phyloP scores from a whole-genome alignment of 2,329 filamentous ascomycete species.

The Beauveria scarabaeidicola region DNA sequence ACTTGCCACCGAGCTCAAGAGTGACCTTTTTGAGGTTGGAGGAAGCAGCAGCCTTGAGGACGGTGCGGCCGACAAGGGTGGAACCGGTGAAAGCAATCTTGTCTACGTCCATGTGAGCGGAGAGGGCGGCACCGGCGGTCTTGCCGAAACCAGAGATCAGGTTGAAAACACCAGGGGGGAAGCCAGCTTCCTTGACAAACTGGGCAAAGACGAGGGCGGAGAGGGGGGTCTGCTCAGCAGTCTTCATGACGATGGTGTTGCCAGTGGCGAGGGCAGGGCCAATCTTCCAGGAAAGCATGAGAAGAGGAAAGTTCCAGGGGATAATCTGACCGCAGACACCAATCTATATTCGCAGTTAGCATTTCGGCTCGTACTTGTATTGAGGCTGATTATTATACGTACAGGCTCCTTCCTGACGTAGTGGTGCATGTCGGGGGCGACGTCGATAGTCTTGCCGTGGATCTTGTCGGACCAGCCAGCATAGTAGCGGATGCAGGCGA shows the following conservation, averaged over 20 bases:
- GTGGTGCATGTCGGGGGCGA: slow-evolving; percentile 68
- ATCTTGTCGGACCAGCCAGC: slow-evolving; percentile 91
- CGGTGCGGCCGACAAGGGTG: slow-evolving; percentile 57
- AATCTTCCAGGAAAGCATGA: slow-evolving; percentile 73
- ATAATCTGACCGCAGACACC: slow-evolving; percentile 75
- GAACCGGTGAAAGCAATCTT: slow-evolving; percentile 73
- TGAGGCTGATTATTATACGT: slow-evolving; percentile 19
- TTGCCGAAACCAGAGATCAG: slow-evolving; percentile 67
- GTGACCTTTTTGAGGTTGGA: slow-evolving; percentile 74
- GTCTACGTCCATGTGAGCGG: slow-evolving; percentile 66
- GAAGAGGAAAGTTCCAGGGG: slow-evolving; percentile 73
- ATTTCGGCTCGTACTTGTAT: slow-evolving; percentile 41
- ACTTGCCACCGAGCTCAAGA: slow-evolving; percentile 67
- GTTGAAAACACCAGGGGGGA: slow-evolving; percentile 66
- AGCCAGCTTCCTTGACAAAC: slow-evolving; percentile 63
- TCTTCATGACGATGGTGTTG: slow-evolving; percentile 62
- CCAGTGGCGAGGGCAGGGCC: slow-evolving; percentile 60
- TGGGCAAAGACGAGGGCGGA: slow-evolving; percentile 53
- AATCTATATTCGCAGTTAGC: slow-evolving; percentile 22
- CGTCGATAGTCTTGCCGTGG: slow-evolving; percentile 77
- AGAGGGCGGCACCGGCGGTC: slow-evolving; percentile 62
- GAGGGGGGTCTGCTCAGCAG: slow-evolving; percentile 64
- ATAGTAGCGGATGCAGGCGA: slow-evolving; percentile 62
- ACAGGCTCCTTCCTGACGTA: slow-evolving; percentile 71
- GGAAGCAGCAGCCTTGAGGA: slow-evolving; percentile 66